Conservation (phyloP, 495 filamentous ascomycete genomes). For the Clohesyomyces aquaticus region DNA sequence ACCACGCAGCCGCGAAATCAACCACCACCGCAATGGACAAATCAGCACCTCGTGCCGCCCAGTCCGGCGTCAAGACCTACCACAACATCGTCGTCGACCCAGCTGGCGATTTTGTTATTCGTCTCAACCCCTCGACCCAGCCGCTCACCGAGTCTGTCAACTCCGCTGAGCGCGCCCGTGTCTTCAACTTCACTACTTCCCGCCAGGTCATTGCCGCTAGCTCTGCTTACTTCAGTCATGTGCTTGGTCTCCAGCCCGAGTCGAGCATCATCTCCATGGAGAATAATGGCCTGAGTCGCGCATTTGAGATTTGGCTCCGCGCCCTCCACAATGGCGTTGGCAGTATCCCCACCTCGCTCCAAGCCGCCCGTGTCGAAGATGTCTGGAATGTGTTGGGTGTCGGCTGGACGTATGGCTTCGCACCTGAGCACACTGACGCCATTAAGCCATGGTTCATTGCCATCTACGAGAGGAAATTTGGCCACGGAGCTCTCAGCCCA, state of each 20-base stretch:
- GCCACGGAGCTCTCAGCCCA: background rate
- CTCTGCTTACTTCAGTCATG: conserved; percentile 1
- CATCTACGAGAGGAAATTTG: background rate
- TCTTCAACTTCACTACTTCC: conserved; percentile 9
- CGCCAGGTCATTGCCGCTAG: background rate
- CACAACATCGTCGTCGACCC: background rate
- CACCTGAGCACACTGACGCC: background rate
- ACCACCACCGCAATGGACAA: background rate
- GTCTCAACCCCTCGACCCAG: background rate
- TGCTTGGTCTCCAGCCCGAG: conserved; percentile 3
- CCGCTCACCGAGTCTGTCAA: conserved; percentile 8
- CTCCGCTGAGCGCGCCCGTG: conserved; percentile 2
- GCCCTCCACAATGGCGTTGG: conserved; percentile 6
- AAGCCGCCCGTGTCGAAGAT: background rate
- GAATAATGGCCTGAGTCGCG: conserved; percentile 6
- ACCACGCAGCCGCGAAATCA: background rate
- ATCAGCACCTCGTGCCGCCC: no score
- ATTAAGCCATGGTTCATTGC: conserved; percentile 21
- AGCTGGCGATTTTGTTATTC: conserved; percentile 11
- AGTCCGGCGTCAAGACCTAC: background rate
- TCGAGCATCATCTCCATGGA: conserved; percentile 3
- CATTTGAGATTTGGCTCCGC: conserved; percentile 16
- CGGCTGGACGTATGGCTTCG: conserved; percentile 13
- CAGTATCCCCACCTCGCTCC: background rate
- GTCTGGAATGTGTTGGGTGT: conserved; percentile 12